Evolutionary conservation across 371 early-diverging fungal genomes (phyloP), one percentile per base, ranked within the genome.

Genomic region (Polyrhizophydium stewartii): DNA sequence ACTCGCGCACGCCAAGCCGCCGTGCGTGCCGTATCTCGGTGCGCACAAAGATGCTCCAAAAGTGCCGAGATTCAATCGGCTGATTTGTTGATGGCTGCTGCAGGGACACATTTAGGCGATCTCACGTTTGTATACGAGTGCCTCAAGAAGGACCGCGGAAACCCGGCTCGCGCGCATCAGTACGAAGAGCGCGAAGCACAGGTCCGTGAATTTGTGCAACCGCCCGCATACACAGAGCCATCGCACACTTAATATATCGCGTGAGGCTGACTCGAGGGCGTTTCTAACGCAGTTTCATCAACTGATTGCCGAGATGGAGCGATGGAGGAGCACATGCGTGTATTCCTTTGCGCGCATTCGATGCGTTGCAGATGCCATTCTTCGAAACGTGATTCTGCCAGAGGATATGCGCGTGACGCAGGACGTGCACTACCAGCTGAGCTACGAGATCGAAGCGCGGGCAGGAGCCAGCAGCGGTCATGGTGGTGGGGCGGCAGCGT

Each of bases 21-120:
- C 72, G 0, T 65, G 55, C 30, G 64, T 72, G 19, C 72, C 72
- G 22, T 72, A 72, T 41, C 55, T 72, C 21, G 71, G 71, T 61
- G 60, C 25, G 46, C 27, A 32, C 25, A n/a, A 24, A 19, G 0
- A 1, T 47, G 60, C 63, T 58, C 2, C 27, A 61, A 16, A 37
- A 1, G 5, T 28, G 17, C n/a, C 28, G 43, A 61, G 31, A 27
- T 16, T 62, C 21, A 27, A 22, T 35, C 21, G 17, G 12, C 28
- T 17, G 17, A 5, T 7, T 59, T 10, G 27, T 28, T 9, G 13
- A 41, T 30, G 9, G 9, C 17, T 59, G 19, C 10, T 7, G 17
- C 47, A 68, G 68, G 68, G 5, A 68, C 58, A 25, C 62, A 56
- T 63, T 52, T 72, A 13, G 47, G 61, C 19, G 72, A 72, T 66